Percentiles rank a stretch among this genome's conserved stretches.
These are phyloP conservation scores for Pleurotus tuber-regium DNA, from an alignment of 768 basidiomycete species.

Conservation along the genomic window DNA sequence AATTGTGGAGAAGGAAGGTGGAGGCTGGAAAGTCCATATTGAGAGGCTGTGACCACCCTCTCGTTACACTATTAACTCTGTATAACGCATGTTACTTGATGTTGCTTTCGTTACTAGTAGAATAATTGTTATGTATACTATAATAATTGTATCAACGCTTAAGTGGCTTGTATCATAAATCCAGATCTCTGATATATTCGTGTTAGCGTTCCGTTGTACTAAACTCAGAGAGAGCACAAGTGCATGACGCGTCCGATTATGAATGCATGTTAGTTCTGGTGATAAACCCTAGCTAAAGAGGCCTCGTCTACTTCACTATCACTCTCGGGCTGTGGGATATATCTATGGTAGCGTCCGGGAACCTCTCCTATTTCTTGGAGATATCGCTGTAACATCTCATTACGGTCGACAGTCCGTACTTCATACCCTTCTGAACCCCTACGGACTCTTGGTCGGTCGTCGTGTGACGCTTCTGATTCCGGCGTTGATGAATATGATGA, in stretches of 20 bases:
- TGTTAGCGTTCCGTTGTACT: no score
- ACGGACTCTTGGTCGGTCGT: conserved; percentile 38
- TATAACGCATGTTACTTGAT: not conserved
- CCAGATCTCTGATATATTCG: no score
- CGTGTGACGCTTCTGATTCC: conserved; percentile 25
- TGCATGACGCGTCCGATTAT: no score
- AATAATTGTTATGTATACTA: conserved; percentile 2
- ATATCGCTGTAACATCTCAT: conserved; percentile 61
- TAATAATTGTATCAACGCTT: not conserved
- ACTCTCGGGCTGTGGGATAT: conserved; percentile 56
- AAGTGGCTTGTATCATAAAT: not conserved
- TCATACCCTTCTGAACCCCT: conserved; percentile 85
- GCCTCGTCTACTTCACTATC: conserved; percentile 39
- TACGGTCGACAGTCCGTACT: conserved; percentile 57
- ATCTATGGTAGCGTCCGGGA: conserved; percentile 62
- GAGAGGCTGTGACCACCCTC: conserved; percentile 9
- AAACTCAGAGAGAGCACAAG: no score
- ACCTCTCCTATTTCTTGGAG: conserved; percentile 51
- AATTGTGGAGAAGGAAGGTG: conserved; percentile 40
- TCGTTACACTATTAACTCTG: not conserved
- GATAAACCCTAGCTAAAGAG: not conserved
- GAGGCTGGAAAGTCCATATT: conserved; percentile 15
- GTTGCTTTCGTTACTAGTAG: not conserved
- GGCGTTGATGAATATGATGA: no score
- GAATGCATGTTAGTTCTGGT: no score